These are phyloP conservation scores for Fusarium agapanthi DNA, from an alignment of 2,329 filamentous ascomycete species.

Conservation along the genomic window DNA sequence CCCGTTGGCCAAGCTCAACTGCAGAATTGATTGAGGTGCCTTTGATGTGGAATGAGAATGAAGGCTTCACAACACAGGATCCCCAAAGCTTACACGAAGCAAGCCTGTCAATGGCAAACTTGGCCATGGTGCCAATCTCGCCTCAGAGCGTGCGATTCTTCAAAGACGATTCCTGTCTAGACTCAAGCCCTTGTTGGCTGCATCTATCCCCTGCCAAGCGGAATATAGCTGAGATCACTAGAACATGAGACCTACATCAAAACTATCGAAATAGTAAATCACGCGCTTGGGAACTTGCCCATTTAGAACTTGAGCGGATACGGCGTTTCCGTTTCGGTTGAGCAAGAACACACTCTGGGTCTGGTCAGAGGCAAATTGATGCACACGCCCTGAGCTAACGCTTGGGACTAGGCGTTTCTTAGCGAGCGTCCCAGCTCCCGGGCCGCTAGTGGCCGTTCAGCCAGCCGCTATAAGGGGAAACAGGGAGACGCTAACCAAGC, in stretches of 20 bases:
- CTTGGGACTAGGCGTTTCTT: not conserved
- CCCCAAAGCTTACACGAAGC: not conserved
- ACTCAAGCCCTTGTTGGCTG: not conserved
- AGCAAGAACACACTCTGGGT: not conserved
- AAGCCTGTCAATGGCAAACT: not conserved
- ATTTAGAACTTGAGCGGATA: not conserved
- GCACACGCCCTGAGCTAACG: not conserved
- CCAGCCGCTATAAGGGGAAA: not conserved
- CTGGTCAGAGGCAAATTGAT: not conserved
- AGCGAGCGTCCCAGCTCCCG: not conserved
- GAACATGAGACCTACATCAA: not conserved
- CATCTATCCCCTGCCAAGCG: not conserved
- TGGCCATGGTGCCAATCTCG: not conserved
- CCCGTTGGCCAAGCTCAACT: not conserved
- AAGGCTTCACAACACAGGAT: not conserved
- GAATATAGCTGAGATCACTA: not conserved
- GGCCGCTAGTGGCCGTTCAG: not conserved
- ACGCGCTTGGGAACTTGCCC: not conserved
- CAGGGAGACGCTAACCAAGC: not conserved
- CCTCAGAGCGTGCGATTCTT: not conserved
- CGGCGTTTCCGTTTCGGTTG: not conserved
- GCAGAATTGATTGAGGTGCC: not conserved
- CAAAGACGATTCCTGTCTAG: not conserved
- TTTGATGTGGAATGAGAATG: not conserved
- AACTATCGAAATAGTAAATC: not conserved